phyloP scores from a whole-genome alignment of 2,329 filamentous ascomycete genomes.

The Aspergillus sp. region DNA sequence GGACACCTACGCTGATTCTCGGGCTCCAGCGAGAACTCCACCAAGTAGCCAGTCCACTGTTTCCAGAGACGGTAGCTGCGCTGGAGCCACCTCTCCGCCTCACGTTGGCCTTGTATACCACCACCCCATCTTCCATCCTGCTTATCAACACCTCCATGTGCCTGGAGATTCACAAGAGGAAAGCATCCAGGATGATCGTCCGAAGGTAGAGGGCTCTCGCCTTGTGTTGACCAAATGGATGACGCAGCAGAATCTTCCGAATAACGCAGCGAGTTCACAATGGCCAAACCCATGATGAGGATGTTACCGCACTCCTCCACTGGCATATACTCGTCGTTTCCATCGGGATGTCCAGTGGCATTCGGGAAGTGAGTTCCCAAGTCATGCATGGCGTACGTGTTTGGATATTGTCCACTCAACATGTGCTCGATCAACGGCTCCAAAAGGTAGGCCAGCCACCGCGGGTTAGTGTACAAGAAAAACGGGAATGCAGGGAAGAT shows the following conservation, averaged over 20 bases:
- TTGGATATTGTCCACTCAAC: constrained; percentile 79
- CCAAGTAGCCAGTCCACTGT: constrained; percentile 77
- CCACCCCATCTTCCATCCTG: constrained; percentile 65
- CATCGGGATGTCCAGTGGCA: constrained; percentile 56
- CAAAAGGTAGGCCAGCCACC: constrained; percentile 76
- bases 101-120: constrained; percentile 53
- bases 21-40: constrained; percentile 73
- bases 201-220: constrained; percentile 26
- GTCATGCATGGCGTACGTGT: constrained; percentile 59
- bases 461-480: constrained; percentile 81
- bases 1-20: constrained; percentile 62
- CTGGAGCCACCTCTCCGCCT: constrained; percentile 65
- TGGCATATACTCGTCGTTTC: constrained; percentile 58
- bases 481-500: constrained; percentile 86
- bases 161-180: constrained; percentile 52
- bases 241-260: constrained; percentile 56
- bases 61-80: constrained; percentile 71
- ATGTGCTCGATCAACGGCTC: constrained; percentile 81
- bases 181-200: constrained; percentile 41
- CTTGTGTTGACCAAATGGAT: constrained; percentile 59
- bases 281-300: constrained; percentile 76
- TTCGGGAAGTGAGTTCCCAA: constrained; percentile 57
- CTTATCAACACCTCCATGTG: constrained; percentile 53
- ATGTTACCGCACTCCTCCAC: constrained; percentile 68
- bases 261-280: constrained; percentile 73